A percentile compares a stretch with the other conserved stretches of the same genome.
Conservation (phyloP, 2,329 filamentous ascomycete genomes). For the Penicillium digitatum region DNA sequence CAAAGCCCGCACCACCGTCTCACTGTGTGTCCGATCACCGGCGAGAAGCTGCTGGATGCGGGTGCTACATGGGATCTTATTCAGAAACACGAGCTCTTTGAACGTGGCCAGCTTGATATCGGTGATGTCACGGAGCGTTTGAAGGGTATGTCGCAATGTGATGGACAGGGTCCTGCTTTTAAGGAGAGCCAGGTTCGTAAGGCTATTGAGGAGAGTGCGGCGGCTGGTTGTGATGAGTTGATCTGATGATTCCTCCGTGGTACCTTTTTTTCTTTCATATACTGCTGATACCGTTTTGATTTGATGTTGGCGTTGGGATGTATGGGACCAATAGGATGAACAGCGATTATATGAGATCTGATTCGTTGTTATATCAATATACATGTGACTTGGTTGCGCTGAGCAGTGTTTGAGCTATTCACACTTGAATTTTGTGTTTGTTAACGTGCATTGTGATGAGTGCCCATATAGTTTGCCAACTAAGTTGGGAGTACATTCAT, state of each 20-base stretch:
- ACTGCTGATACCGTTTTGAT: constrained; percentile 3
- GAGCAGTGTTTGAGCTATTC: not conserved
- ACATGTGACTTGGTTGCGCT: not conserved
- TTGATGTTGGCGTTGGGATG: constrained; percentile 6
- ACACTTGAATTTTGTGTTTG: not conserved
- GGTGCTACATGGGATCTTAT: constrained; percentile 88
- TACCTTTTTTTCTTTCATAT: not conserved
- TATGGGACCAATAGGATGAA: not conserved
- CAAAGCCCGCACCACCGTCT: constrained; percentile 58
- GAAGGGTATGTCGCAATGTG: constrained; percentile 70
- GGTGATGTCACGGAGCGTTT: constrained; percentile 74
- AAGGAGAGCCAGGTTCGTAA: constrained; percentile 67
- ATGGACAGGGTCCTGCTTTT: constrained; percentile 85
- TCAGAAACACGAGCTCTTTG: constrained; percentile 72
- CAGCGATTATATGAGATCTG: not conserved
- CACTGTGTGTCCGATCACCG: constrained; percentile 58
- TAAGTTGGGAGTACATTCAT: not conserved
- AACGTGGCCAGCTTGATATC: constrained; percentile 74
- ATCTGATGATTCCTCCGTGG: constrained; percentile 44
- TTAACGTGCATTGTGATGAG: not conserved
- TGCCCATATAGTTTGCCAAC: not conserved
- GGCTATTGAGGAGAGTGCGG: constrained; percentile 75
- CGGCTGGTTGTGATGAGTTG: constrained; percentile 73
- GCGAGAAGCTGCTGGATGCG: constrained; percentile 67
- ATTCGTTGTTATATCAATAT: not conserved